Evolutionary conservation across 345 rosid genomes (phyloP).

Genomic region (Aquilaria yunnanensis): DNA sequence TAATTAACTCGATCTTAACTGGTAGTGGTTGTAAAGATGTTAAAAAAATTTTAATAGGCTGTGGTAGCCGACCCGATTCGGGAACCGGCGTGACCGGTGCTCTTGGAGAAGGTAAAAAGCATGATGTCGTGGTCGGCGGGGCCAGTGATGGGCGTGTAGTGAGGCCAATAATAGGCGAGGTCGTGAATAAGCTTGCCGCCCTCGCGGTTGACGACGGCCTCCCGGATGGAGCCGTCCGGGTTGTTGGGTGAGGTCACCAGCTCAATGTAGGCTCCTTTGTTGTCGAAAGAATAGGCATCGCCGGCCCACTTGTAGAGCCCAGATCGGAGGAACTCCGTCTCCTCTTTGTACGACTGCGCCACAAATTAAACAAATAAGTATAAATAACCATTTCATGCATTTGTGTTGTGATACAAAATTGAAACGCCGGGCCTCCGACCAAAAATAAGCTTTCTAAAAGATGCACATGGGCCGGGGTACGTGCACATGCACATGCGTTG

Average conservation of each 20-base stretch:
- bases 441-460: no score
- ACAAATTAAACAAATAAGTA: not conserved
- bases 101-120: slow-evolving; percentile 88
- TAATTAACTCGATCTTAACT: not conserved
- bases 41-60: not conserved
- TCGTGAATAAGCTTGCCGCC: slow-evolving; percentile 64
- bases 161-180: slow-evolving; percentile 94
- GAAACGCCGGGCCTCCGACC: no score
- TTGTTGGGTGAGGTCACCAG: slow-evolving; percentile 73
- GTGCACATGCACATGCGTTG: slow-evolving; percentile 53
- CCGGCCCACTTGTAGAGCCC: slow-evolving; percentile 84
- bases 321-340: slow-evolving; percentile 45
- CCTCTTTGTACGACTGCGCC: slow-evolving; percentile 57
- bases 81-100: slow-evolving; percentile 93
- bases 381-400: not conserved
- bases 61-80: slow-evolving; percentile 64
- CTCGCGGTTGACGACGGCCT: slow-evolving; percentile 58
- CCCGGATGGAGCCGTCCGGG: slow-evolving; percentile 68
- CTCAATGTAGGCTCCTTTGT: slow-evolving; percentile 61
- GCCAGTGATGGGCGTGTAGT: slow-evolving; percentile 60
- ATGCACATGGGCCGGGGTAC: not conserved
- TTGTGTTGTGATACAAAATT: no score
- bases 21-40: no score
- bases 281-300: slow-evolving; percentile 53
- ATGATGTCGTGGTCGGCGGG: slow-evolving; percentile 63